Conservation (phyloP, 2,329 filamentous ascomycete genomes). For the Aquanectria penicillioides region DNA sequence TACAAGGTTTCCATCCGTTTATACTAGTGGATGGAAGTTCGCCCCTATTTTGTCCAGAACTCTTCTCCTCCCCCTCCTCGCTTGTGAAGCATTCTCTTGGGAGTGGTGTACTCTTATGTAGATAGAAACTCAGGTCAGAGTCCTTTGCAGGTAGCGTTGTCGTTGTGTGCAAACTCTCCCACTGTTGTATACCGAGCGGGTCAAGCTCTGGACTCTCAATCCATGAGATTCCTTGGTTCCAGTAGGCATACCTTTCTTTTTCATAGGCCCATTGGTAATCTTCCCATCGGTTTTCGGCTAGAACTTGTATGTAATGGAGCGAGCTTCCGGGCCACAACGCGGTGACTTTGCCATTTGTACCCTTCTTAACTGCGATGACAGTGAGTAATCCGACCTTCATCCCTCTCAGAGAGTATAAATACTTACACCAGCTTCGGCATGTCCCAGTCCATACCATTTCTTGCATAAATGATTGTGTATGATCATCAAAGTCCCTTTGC, state of each 20-base stretch:
- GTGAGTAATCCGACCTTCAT: background rate
- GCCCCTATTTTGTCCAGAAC: no score
- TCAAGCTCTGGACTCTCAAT: conserved; percentile 33
- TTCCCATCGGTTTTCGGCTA: conserved; percentile 43
- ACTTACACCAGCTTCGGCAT: conserved; percentile 57
- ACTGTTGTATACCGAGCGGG: conserved; percentile 27
- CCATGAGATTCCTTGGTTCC: conserved; percentile 35
- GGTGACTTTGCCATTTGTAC: conserved; percentile 51
- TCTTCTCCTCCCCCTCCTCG: background rate
- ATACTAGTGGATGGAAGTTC: no score
- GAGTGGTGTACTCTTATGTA: conserved; percentile 16
- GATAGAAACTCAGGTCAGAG: conserved; percentile 25
- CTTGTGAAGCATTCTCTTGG: conserved; percentile 1
- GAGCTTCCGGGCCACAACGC: conserved; percentile 55
- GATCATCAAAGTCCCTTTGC: conserved; percentile 57
- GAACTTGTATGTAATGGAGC: conserved; percentile 57
- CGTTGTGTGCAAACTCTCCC: background rate
- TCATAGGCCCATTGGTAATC: conserved; percentile 38
- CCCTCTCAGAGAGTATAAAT: background rate
- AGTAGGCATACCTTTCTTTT: conserved; percentile 34
- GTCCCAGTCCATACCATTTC: conserved; percentile 54
- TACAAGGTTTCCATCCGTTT: background rate
- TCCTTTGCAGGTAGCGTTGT: conserved; percentile 10
- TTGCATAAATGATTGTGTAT: conserved; percentile 54
- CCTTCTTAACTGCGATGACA: conserved; percentile 28